Percentiles rank a stretch among this genome's conserved stretches.
phyloP scores from a whole-genome alignment of 768 basidiomycete genomes.

The Lactarius tabidus region DNA sequence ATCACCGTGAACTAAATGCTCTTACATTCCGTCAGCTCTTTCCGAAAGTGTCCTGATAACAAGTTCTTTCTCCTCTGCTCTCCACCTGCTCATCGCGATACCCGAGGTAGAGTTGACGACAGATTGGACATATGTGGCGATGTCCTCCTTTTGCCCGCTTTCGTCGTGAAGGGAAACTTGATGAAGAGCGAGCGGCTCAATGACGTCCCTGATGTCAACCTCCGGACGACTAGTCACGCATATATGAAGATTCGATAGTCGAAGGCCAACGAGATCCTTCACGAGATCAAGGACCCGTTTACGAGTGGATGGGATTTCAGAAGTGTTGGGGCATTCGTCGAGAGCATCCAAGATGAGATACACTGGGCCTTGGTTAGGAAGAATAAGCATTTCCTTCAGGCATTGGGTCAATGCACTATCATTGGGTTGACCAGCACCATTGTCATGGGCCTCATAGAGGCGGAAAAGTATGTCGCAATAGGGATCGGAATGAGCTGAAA shows the following conservation, averaged over 20 bases:
- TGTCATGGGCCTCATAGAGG: background rate
- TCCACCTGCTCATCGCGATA: constrained; percentile 32
- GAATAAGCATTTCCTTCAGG: background rate
- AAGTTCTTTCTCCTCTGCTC: constrained; percentile 37
- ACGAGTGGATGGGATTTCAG: constrained; percentile 45
- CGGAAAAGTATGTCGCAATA: background rate
- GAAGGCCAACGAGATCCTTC: background rate
- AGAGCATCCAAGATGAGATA: background rate
- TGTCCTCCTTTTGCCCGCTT: background rate
- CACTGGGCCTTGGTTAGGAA: background rate
- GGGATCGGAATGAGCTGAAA: background rate
- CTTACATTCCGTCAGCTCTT: background rate
- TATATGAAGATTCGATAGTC: background rate
- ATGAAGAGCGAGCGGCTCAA: background rate
- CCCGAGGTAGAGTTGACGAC: background rate
- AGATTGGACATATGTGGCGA: background rate
- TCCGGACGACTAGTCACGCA: background rate
- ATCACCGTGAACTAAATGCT: background rate
- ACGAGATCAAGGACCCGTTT: constrained; percentile 20
- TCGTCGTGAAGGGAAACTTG: background rate
- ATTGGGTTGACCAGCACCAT: background rate
- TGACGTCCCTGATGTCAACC: background rate
- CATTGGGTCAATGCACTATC: background rate
- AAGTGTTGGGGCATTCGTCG: constrained; percentile 31
- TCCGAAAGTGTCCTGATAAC: background rate